Evolutionary conservation across 2,329 filamentous ascomycete species (phyloP), one percentile per base, ranked within the genome.

Genomic region (Penicillium sp.): DNA sequence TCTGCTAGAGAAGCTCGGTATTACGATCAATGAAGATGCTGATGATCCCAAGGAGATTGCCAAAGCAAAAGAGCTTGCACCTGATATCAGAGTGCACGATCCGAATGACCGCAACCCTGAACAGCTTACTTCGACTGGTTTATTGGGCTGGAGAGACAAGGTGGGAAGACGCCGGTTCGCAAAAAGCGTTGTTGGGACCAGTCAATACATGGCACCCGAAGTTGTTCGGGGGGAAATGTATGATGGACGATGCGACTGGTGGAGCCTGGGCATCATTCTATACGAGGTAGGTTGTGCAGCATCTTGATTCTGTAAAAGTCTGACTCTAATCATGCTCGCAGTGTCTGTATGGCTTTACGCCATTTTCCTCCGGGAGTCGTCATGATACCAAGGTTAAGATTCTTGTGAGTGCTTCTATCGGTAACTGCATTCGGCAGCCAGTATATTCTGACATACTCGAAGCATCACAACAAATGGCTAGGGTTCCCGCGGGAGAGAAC

Each of bases 141-240:
- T 91, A 41, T 70, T 91, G 38, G 78, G 79, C 53, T 90, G 84
- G 86, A 80, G 87, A 37, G 84, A 89, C 63, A 77, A 78, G 13
- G 80, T 77, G 54, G 80, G 86, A 22, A 86, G 84, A 58, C 83
- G 89, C 33, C 80, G 81, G 29, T 79, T 89, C 29, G 92, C 92
- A 1, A 82, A 84, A 58, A 95, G 90, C 38, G 84, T 95, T 1
- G 92, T 97, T 10, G 92, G 92, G 2, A 97, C 93, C 2, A 95
- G 90, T 66, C 92, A 96, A 66, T 97, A 97, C 74, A 97, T 96
- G 93, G 92, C 93, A 0, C 92, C 92, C 2, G 93, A 97, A 73
- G 88, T 97, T 14, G 85, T 96, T 50, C 77, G 80, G 57, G 89
- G 91, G 25, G 80, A 89, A 41, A 74, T 79, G 31, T 97, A 97